Conservation (phyloP, 306 rosid species). For the Trifolium subterraneum region DNA sequence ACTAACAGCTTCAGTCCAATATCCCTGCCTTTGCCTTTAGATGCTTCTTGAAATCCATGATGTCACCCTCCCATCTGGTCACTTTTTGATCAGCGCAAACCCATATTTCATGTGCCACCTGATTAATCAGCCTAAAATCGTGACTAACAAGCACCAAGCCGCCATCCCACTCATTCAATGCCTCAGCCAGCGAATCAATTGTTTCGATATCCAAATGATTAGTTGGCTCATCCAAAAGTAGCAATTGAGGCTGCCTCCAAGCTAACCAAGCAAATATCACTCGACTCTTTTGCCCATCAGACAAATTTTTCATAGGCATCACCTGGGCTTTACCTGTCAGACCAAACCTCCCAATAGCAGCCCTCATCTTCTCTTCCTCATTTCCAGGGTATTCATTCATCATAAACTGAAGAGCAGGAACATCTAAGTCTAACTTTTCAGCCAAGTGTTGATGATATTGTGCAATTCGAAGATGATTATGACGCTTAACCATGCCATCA, state of each 20-base stretch:
- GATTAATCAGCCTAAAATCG: constrained; percentile 97
- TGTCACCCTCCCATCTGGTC: constrained; percentile 89
- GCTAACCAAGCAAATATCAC: constrained; percentile 97
- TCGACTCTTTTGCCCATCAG: constrained; percentile 95
- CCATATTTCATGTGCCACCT: constrained; percentile 95
- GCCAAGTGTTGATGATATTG: constrained; percentile 95
- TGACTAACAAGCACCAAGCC: constrained; percentile 97
- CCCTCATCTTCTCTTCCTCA: constrained; percentile 97
- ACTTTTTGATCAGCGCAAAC: constrained; percentile 82
- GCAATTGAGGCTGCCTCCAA: constrained; percentile 85
- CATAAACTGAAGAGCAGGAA: constrained; percentile 88
- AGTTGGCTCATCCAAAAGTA: constrained; percentile 91
- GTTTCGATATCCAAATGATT: constrained; percentile 98
- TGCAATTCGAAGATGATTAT: constrained; percentile 93
- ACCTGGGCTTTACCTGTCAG: constrained; percentile 95
- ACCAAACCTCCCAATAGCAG: constrained; percentile 91
- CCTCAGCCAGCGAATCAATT: constrained; percentile 92
- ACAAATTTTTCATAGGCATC: constrained; percentile 94
- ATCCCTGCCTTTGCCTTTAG: constrained; percentile 82
- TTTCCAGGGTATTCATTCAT: constrained; percentile 86
- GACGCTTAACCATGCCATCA: constrained; percentile 97
- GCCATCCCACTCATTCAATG: constrained; percentile 98
- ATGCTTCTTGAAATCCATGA: constrained; percentile 88
- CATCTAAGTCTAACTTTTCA: constrained; percentile 85
- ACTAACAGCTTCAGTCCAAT: constrained; percentile 50